These are phyloP conservation scores for Boletus huronensis DNA, from an alignment of 768 basidiomycete species.

Conservation along the genomic window DNA sequence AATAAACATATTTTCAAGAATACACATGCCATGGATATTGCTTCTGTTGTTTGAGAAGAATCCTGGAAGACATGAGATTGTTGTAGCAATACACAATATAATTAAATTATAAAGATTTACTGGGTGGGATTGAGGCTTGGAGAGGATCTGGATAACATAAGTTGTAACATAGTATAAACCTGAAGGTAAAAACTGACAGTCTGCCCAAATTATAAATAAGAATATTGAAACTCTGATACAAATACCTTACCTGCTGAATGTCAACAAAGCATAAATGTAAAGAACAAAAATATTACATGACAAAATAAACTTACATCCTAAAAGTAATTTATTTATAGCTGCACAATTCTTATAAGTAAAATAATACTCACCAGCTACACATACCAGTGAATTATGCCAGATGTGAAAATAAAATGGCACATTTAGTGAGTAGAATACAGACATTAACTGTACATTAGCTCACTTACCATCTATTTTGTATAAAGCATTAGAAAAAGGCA, in stretches of 20 bases:
- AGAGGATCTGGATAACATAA: neutral
- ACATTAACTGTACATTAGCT: neutral
- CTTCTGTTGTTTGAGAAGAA: too few species aligned
- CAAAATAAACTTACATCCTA: neutral
- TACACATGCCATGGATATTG: too few species aligned
- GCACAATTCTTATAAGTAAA: neutral
- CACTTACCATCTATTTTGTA: neutral
- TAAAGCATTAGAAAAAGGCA: too few species aligned
- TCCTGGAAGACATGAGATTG: too few species aligned
- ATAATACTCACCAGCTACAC: neutral
- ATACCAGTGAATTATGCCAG: neutral
- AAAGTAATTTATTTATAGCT: neutral
- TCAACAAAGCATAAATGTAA: neutral
- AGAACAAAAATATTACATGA: neutral
- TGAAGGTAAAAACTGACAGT: neutral
- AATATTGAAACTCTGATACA: neutral
- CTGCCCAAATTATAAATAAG: neutral
- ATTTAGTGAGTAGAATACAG: neutral
- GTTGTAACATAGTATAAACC: neutral
- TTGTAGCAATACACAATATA: too few species aligned
- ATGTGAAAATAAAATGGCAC: neutral
- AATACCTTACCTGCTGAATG: neutral
- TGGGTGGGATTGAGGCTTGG: neutral
- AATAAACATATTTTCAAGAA: neutral
- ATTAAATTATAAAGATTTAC: neutral